Base-by-base conservation (phyloP, 2,329 filamentous ascomycete species). In the Teratosphaeria gauchensis region DNA sequence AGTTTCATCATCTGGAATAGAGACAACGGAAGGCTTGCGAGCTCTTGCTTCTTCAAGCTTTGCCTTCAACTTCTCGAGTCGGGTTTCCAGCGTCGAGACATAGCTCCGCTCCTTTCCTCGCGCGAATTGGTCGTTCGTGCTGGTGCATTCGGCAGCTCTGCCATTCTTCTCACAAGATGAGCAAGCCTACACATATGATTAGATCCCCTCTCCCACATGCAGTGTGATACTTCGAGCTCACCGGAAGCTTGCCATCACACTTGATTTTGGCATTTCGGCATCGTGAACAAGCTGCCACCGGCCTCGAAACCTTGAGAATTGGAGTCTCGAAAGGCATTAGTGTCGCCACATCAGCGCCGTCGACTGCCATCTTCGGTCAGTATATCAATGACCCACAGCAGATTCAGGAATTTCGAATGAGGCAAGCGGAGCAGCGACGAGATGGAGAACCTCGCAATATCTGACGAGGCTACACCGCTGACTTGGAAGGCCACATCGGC, bases 61-160 rank as follows among this genome's bases (percentile, higher is more conserved):
- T 70, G 85, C 87, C 73, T 96, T 89, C 8, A 97, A 82, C 73
- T 89, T 90, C 72, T 97, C 92, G 65, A 95, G 87, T 59, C 89
- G 86, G 16, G 92, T 84, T 73, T 97, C 92, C n/a, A 99, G 81
- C 0, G 92, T 95, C 7, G 92, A 90, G 52, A 97, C 92, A 79
- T 97, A 99, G 74, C 92, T 97, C 68, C 92, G 82, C 71, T 97
- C 94, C 74, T 97, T 97, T 61, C 94, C 94, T 62, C 91, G 83
- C 0, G 92, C 92, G 74, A 96, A 97, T 72, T 96, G 91, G 70
- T 97, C 92, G 68, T 95, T 96, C 7, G 91, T 92, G 58, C 91
- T 91, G 6, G 91, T 96, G 73, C 94, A 99, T 71, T 95, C 91
- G 61, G 81, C 86, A 58, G 89, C 85, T 62, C 90, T 87, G 32